Evolutionary conservation across 495 filamentous ascomycete genomes (phyloP), one percentile per base, ranked within the genome.

Genomic region (Bathelium albidoporum): DNA sequence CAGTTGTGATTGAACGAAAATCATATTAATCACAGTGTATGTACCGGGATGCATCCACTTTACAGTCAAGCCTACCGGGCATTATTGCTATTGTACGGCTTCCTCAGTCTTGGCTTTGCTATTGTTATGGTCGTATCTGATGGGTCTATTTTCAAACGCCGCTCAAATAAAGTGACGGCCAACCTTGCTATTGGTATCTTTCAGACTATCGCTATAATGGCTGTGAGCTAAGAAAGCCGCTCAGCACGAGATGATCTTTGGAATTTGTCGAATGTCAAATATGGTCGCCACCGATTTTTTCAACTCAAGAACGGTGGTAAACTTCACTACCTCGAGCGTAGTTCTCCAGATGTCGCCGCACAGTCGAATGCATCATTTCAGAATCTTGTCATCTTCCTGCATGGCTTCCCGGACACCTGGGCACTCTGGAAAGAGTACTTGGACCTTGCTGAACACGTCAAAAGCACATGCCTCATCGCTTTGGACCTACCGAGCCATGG

Each of bases 391-490:
- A 78, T 85, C 39, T 80, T 83, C 69, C 73, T 84, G 31, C 82
- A 85, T 66, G 82, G 82, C 32, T 85, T 83, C 61, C 82, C 82
- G 9, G 82, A 85, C 66, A 82, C 79, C 62, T 83, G 78, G 76
- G 74, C 74, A 0, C 65, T 83, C 29, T 85, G 81, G 80, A 24
- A 1, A 22, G 76, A 75, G 32, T 65, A 78, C 32, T 69, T 83
- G 10, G 62, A 78, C 1, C 61, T 36, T 26, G 76, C 75, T 0
- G 24, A 68, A 2, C 41, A 65, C 24, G 75, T 71, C 26, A 24
- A 73, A 14, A 32, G 70, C 16, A 73, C 76, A 16, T 74, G 71
- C 7, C 28, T 83, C 11, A 76, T 84, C 43, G 80, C 80, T 0
- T 72, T 84, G 60, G 82, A 84, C 61, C 68, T 84, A 2, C 82